Evolutionary conservation across 768 basidiomycete species (phyloP).

Genomic region (Tubosaeta brunneosetosa): DNA sequence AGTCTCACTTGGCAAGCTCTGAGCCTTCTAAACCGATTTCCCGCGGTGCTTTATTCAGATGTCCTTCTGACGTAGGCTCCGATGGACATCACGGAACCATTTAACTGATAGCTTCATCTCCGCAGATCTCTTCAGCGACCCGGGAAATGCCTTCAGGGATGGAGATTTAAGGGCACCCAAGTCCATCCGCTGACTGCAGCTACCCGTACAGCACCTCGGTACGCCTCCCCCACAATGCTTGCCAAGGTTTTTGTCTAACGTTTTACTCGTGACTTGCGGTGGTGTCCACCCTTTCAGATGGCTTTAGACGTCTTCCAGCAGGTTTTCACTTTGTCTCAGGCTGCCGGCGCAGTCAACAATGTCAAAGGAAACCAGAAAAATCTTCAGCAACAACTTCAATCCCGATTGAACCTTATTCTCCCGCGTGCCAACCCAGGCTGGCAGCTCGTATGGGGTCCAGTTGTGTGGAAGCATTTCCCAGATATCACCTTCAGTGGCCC

Average conservation of each 20-base stretch:
- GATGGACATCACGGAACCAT: neutral
- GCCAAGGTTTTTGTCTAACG: neutral
- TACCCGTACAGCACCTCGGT: neutral
- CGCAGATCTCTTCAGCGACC: neutral
- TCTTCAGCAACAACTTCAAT: neutral
- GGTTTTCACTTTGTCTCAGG: slow-evolving; percentile 7
- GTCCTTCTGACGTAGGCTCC: neutral
- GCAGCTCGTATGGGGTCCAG: slow-evolving; percentile 12
- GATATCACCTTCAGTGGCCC: neutral
- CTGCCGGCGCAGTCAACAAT: slow-evolving; percentile 1
- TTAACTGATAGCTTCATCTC: neutral
- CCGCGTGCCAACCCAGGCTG: neutral
- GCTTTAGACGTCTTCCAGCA: slow-evolving; percentile 15
- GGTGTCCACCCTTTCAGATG: slow-evolving; percentile 1
- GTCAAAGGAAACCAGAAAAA: neutral
- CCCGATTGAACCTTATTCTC: neutral
- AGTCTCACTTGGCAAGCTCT: too few species aligned
- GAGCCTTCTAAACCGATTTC: too few species aligned
- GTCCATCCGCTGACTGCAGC: neutral
- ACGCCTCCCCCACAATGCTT: neutral
- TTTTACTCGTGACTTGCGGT: neutral
- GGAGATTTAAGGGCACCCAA: neutral
- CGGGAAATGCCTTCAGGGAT: neutral
- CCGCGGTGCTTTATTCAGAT: too few species aligned
- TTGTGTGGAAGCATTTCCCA: slow-evolving; percentile 12